Conservation (phyloP, 345 rosid genomes). For the Garcia nutans region DNA sequence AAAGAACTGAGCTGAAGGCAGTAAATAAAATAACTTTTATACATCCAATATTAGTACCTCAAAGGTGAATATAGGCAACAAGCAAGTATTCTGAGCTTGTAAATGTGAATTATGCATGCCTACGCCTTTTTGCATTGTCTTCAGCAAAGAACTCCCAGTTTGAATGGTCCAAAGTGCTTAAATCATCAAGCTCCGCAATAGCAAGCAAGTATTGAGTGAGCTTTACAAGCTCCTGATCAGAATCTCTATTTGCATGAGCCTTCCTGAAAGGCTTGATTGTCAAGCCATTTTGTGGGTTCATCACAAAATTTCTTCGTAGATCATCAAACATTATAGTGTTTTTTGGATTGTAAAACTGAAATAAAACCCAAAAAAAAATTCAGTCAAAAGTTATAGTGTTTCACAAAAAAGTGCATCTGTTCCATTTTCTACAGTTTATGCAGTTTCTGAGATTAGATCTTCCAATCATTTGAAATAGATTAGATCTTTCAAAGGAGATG, state of each 20-base stretch:
- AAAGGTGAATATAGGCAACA: constrained; percentile 12
- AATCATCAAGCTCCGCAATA: constrained; percentile 77
- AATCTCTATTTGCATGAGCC: constrained; percentile 83
- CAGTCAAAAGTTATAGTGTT: constrained; percentile 4
- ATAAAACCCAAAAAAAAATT: neutral
- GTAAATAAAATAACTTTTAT: neutral
- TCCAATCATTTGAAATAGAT: neutral
- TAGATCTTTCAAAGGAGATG: neutral
- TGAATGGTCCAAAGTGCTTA: constrained; percentile 68
- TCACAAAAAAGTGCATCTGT: neutral
- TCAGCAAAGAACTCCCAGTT: constrained; percentile 69
- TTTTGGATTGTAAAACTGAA: constrained; percentile 69
- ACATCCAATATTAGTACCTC: constrained; percentile 19
- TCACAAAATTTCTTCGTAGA: constrained; percentile 77
- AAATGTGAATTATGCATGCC: constrained; percentile 44
- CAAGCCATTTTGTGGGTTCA: constrained; percentile 94
- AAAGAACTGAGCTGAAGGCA: neutral
- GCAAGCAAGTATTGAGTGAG: constrained; percentile 84
- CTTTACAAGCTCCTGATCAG: constrained; percentile 80
- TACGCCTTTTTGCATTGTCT: constrained; percentile 65
- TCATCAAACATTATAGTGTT: constrained; percentile 99
- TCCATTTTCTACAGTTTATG: neutral
- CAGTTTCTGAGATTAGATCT: neutral
- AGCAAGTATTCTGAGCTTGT: constrained; percentile 15
- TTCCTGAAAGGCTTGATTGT: constrained; percentile 77